phyloP scores from a whole-genome alignment of 345 rosid genomes.

The Laguncularia racemosa region DNA sequence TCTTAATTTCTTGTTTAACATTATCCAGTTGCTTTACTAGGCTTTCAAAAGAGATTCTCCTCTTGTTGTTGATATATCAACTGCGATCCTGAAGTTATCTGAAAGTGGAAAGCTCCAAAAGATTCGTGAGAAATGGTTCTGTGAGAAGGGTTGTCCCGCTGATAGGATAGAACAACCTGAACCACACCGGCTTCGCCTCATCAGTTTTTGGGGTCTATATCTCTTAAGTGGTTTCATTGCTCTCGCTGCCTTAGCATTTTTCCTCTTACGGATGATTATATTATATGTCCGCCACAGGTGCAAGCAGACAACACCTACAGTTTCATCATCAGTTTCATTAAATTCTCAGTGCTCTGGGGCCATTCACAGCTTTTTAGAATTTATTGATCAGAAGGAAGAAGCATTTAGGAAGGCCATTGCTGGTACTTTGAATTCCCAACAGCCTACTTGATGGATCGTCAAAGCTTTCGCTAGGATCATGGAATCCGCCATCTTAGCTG shows the following conservation, averaged over 20 bases:
- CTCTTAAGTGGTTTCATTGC: conserved; percentile 44
- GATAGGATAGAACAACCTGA: conserved; percentile 17
- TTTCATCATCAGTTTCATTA: conserved; percentile 20
- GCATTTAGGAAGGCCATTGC: conserved; percentile 41
- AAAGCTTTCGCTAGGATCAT: too few relatives aligned
- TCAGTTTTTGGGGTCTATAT: conserved; percentile 82
- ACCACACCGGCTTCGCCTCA: conserved; percentile 49
- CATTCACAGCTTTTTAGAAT: conserved; percentile 46
- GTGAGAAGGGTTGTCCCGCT: conserved; percentile 40
- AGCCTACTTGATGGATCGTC: neutral
- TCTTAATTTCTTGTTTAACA: neutral
- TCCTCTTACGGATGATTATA: conserved; percentile 35
- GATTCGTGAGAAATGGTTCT: conserved; percentile 61
- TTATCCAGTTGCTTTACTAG: conserved; percentile 18
- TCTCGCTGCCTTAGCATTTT: conserved; percentile 39
- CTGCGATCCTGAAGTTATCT: conserved; percentile 73
- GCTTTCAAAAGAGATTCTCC: conserved; percentile 74
- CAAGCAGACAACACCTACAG: conserved; percentile 16
- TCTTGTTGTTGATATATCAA: conserved; percentile 69
- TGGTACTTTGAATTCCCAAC: neutral
- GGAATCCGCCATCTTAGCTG: too few relatives aligned
- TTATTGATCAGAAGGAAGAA: conserved; percentile 82
- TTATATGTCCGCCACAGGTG: conserved; percentile 48
- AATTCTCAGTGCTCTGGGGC: conserved; percentile 23
- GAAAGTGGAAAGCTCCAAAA: conserved; percentile 62